These are phyloP conservation scores for Friedmanniomyces endolithicus DNA, from an alignment of 495 filamentous ascomycete genomes.

Conservation along the genomic window DNA sequence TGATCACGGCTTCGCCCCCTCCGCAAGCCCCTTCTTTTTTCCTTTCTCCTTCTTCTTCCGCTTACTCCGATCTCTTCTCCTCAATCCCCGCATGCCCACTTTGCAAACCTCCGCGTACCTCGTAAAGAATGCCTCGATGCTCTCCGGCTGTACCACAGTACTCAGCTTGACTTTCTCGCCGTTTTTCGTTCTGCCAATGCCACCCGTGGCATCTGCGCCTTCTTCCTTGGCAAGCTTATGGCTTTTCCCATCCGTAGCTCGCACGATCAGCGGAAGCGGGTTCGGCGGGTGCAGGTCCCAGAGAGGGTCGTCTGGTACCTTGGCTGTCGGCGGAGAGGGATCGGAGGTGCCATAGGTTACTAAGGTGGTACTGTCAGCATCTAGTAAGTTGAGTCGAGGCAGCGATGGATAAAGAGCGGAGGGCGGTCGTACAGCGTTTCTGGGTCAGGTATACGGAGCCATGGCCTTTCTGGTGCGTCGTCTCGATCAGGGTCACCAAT, in stretches of 20 bases:
- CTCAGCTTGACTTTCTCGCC: conserved; percentile 63
- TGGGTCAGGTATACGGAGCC: conserved; percentile 77
- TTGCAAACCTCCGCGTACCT: conserved; percentile 91
- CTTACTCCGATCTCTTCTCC: conserved; percentile 82
- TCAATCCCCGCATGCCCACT: conserved; percentile 71
- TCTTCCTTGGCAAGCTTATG: conserved; percentile 29
- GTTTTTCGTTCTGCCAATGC: conserved; percentile 34
- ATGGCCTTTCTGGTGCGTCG: conserved; percentile 52
- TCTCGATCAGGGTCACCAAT: conserved; percentile 61
- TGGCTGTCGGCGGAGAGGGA: conserved; percentile 12
- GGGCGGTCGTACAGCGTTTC: conserved; percentile 50
- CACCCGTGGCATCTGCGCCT: conserved; percentile 17
- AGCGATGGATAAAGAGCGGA: too few relatives aligned
- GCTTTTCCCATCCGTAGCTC: conserved; percentile 63
- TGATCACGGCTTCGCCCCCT: conserved; percentile 23
- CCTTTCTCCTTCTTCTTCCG: conserved; percentile 59
- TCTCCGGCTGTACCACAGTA: conserved; percentile 64
- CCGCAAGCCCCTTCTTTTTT: conserved; percentile 44
- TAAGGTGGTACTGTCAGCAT: conserved; percentile 1
- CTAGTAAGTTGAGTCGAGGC: too few relatives aligned
- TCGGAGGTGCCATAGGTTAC: conserved; percentile 20
- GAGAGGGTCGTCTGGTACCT: conserved; percentile 33
- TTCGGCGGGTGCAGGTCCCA: conserved; percentile 42
- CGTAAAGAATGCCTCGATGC: conserved; percentile 67
- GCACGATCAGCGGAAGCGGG: conserved; percentile 64